A percentile compares a stretch with the other conserved stretches of the same genome.
Conservation (phyloP, 2,329 filamentous ascomycete genomes). For the Cercospora zeae-maydis region DNA sequence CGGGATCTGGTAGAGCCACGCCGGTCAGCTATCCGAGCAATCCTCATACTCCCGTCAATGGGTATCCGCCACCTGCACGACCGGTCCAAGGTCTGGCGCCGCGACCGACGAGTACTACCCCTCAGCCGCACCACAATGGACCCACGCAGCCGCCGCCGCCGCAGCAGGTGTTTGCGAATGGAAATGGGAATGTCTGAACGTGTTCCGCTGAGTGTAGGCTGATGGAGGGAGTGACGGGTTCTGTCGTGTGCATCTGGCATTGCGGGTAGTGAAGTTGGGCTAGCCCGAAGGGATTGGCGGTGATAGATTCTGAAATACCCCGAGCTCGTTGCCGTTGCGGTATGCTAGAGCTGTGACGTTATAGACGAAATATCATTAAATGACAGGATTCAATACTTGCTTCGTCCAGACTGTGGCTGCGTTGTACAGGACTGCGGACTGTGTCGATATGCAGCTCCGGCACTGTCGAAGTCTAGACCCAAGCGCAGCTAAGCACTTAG, state of each 20-base stretch:
- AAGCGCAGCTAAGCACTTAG: background rate
- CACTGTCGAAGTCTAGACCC: too few species aligned
- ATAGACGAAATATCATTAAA: background rate
- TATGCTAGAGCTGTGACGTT: background rate
- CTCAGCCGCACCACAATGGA: conserved; percentile 20
- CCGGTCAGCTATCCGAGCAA: conserved; percentile 31
- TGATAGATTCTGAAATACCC: background rate
- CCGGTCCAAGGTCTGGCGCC: conserved; percentile 18
- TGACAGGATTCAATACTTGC: background rate
- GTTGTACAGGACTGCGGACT: too few species aligned
- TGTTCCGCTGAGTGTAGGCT: background rate
- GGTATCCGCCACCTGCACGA: conserved; percentile 19
- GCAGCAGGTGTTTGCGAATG: background rate
- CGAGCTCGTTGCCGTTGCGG: background rate
- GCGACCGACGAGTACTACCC: conserved; percentile 26
- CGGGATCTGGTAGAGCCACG: conserved; percentile 31
- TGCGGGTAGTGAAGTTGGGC: background rate
- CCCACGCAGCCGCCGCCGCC: conserved; percentile 8
- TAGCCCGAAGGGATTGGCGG: background rate
- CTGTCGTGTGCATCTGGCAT: background rate
- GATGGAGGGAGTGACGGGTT: background rate
- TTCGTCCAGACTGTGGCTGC: too few species aligned
- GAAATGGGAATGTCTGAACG: background rate
- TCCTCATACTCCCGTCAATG: conserved; percentile 32
- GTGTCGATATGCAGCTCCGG: too few species aligned